phyloP scores from a whole-genome alignment of 192 early-diverging fungal species.

The Coemansia aciculifera region DNA sequence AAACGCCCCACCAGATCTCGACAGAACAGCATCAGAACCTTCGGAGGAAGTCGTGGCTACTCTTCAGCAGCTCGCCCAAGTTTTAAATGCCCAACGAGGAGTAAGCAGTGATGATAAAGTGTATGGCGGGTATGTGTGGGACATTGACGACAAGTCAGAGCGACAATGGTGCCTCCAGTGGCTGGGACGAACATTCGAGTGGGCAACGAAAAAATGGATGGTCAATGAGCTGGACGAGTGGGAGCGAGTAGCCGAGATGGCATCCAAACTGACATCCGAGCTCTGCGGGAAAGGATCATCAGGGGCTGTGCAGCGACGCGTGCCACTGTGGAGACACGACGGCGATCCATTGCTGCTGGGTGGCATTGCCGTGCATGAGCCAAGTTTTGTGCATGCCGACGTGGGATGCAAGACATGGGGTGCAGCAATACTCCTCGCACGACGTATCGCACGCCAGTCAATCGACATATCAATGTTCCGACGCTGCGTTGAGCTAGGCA shows the following conservation, averaged over 20 bases:
- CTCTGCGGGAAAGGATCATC: not conserved
- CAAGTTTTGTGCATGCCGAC: conserved; percentile 25
- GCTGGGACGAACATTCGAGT: not conserved
- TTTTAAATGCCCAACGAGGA: not conserved
- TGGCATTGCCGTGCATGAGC: conserved; percentile 16
- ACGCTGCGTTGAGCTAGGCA: conserved; percentile 19
- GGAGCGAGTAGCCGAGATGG: conserved; percentile 7
- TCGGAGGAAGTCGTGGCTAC: not conserved
- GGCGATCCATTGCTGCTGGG: conserved; percentile 1
- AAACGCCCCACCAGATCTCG: not conserved
- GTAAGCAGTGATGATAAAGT: not conserved
- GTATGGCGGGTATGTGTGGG: conserved; percentile 1
- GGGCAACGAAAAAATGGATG: conserved; percentile 1
- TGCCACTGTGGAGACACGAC: not conserved
- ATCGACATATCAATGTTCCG: conserved; percentile 2
- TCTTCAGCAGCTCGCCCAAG: not conserved
- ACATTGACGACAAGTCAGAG: not conserved
- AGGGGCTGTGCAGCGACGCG: conserved; percentile 5
- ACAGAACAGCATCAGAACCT: not conserved
- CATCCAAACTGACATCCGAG: conserved; percentile 7
- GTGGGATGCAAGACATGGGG: conserved; percentile 26
- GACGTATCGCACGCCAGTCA: conserved; percentile 14
- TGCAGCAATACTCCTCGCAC: conserved; percentile 13
- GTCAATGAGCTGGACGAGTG: not conserved
- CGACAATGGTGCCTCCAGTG: not conserved